phyloP scores from a whole-genome alignment of 352 stramenopile species.

The Halophytophthora batemanensis region DNA sequence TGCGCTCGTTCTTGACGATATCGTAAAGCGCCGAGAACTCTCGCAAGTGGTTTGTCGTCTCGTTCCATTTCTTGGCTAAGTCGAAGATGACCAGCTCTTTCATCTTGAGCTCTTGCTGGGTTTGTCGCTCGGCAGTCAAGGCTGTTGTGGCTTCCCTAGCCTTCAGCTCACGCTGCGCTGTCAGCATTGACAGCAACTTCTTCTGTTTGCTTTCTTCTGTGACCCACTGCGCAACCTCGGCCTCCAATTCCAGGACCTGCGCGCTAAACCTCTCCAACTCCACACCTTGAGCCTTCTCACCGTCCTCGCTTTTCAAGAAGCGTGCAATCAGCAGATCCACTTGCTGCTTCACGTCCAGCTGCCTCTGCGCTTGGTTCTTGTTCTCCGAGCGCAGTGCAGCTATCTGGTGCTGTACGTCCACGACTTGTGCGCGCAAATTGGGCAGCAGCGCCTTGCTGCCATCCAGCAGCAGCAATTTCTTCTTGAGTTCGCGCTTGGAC shows the following conservation, averaged over 20 bases:
- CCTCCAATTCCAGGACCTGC: slow-evolving; percentile 73
- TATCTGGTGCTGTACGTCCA: slow-evolving; percentile 75
- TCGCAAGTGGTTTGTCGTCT: slow-evolving; percentile 90
- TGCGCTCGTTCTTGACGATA: slow-evolving; percentile 94
- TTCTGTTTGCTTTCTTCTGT: slow-evolving; percentile 85
- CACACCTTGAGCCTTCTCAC: slow-evolving; percentile 66
- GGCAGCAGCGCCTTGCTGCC: slow-evolving; percentile 69
- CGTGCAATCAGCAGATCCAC: slow-evolving; percentile 88
- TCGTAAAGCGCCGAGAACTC: slow-evolving; percentile 94
- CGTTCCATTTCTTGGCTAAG: slow-evolving; percentile 93
- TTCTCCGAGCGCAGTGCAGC: slow-evolving; percentile 60
- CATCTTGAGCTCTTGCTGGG: slow-evolving; percentile 89
- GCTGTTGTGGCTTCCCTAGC: slow-evolving; percentile 78
- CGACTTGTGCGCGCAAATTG: slow-evolving; percentile 76
- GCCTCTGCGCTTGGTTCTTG: slow-evolving; percentile 53
- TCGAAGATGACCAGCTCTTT: slow-evolving; percentile 93
- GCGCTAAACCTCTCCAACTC: slow-evolving; percentile 62
- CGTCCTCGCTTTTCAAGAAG: slow-evolving; percentile 85
- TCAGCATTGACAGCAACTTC: slow-evolving; percentile 87
- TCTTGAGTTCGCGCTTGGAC: slow-evolving; percentile 86
- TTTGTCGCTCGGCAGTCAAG: slow-evolving; percentile 77
- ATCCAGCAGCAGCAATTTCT: slow-evolving; percentile 84
- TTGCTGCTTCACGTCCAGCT: slow-evolving; percentile 88
- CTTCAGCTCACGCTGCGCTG: slow-evolving; percentile 90
- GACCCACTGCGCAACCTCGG: slow-evolving; percentile 85